Evolutionary conservation across 441 rosid genomes (phyloP).

Genomic region (Croton laevigatus): DNA sequence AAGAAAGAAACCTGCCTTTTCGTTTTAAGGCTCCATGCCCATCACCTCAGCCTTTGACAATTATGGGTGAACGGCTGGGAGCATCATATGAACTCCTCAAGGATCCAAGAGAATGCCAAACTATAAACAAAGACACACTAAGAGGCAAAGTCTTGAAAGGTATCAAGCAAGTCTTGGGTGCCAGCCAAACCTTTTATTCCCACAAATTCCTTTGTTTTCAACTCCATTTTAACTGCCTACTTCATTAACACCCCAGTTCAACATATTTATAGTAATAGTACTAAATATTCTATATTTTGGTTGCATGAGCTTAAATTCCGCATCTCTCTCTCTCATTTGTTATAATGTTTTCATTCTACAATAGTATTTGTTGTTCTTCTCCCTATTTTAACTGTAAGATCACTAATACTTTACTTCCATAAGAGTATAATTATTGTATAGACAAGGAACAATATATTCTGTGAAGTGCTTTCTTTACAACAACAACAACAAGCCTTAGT

Average conservation of each 20-base stretch:
- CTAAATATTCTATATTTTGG: background rate
- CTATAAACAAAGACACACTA: background rate
- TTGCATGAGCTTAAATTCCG: background rate
- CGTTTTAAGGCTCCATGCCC: too few species aligned
- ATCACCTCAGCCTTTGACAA: too few species aligned
- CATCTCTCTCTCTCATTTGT: background rate
- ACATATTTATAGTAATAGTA: background rate
- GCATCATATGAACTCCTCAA: constrained; percentile 1
- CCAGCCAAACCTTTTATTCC: background rate
- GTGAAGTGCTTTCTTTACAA: too few species aligned
- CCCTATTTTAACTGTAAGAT: background rate
- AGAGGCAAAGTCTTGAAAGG: background rate
- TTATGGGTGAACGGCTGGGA: background rate
- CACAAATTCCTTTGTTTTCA: background rate
- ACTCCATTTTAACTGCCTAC: background rate
- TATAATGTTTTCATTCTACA: background rate
- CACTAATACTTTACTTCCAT: background rate
- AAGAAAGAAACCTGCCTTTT: too few species aligned
- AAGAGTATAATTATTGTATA: background rate
- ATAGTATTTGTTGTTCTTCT: background rate
- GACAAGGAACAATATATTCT: too few species aligned
- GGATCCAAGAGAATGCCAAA: background rate
- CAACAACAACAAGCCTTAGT: too few species aligned
- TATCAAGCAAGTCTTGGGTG: background rate
- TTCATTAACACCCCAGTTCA: background rate